Base-by-base conservation (phyloP, 768 basidiomycete species). In the Dendrothele bispora region DNA sequence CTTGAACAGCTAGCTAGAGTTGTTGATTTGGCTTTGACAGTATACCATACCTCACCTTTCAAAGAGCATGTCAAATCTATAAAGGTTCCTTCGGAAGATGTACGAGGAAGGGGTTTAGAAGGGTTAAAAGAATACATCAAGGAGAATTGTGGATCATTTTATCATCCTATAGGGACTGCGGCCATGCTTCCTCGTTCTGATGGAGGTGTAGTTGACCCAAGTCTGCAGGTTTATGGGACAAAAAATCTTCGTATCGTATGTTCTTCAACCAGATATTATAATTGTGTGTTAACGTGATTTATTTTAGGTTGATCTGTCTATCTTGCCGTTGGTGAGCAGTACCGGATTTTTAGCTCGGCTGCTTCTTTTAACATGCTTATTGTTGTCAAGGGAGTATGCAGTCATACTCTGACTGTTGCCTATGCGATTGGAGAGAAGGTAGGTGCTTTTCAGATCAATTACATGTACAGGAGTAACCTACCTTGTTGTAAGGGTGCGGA, bases 201-300 rank as follows among this genome's bases (percentile, higher is more conserved):
- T 29, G 66, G 66, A n/a, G 66, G 66, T 18, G 66, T 67, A 10
- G 66, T 68, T 38, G 58, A 62, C 45, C 30, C 52, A 3, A 41
- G 48, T 11, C 46, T 68, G 35, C 44, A 30, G 17, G 65, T 67
- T n/a, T 66, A 66, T 48, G 65, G 65, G n/a, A 62, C 62, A 4
- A 43, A 30, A 27, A 67, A 68, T 43, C 41, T 67, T n/a, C 51
- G 64, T 11, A 62, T 68, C 22, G 61, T 58, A 24, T 52, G 63
- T 57, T 11, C n/a, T 38, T 18, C 14, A 36, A 34, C 5, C 24
- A 12, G 18, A 48, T 18, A 6, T 10, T 43, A 7, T 28, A 28
- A 10, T 43, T 18, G 25, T 29, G 7, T 28, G 18, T 28, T 20
- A n/a, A 24, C 17, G 8, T 46, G 7, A 30, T n/a, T 7, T 26